phyloP scores from a whole-genome alignment of 495 filamentous ascomycete species.

The Neurospora sp. region DNA sequence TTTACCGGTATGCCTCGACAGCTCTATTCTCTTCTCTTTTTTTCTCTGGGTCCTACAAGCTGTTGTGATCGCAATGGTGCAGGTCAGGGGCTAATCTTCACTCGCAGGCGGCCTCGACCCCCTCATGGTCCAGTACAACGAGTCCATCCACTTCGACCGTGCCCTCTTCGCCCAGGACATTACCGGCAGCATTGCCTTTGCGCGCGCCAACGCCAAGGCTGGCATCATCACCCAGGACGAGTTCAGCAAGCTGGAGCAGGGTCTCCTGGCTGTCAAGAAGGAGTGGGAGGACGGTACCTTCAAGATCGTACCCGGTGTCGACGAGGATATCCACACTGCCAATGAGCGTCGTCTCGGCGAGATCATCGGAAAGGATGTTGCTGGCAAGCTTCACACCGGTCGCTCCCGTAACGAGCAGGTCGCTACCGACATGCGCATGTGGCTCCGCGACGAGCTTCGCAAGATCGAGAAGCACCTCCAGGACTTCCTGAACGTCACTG shows the following conservation, averaged over 20 bases:
- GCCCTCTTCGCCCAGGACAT: conserved; percentile 76
- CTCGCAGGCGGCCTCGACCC: conserved; percentile 66
- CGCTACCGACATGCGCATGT: conserved; percentile 86
- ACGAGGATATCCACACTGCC: conserved; percentile 81
- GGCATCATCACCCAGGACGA: conserved; percentile 68
- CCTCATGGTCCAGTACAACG: conserved; percentile 83
- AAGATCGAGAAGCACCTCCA: conserved; percentile 59
- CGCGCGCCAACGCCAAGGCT: conserved; percentile 68
- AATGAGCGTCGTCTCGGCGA: conserved; percentile 88
- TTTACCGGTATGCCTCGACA: conserved; percentile 50
- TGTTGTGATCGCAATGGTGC: background rate
- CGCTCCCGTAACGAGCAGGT: conserved; percentile 91
- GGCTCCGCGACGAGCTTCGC: conserved; percentile 71
- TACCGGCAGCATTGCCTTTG: conserved; percentile 73
- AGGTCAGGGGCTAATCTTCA: background rate
- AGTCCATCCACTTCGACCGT: conserved; percentile 76
- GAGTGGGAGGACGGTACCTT: conserved; percentile 65
- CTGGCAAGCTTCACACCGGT: conserved; percentile 89
- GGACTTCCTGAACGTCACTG: conserved; percentile 61
- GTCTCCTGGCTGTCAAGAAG: conserved; percentile 57
- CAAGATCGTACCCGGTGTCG: conserved; percentile 48
- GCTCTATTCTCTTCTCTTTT: background rate
- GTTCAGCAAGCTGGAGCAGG: conserved; percentile 65
- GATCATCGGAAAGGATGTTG: conserved; percentile 76
- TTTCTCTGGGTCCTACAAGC: background rate